Evolutionary conservation across 495 filamentous ascomycete species (phyloP), one percentile per base, ranked within the genome.

Genomic region (Lophium mytilinum): DNA sequence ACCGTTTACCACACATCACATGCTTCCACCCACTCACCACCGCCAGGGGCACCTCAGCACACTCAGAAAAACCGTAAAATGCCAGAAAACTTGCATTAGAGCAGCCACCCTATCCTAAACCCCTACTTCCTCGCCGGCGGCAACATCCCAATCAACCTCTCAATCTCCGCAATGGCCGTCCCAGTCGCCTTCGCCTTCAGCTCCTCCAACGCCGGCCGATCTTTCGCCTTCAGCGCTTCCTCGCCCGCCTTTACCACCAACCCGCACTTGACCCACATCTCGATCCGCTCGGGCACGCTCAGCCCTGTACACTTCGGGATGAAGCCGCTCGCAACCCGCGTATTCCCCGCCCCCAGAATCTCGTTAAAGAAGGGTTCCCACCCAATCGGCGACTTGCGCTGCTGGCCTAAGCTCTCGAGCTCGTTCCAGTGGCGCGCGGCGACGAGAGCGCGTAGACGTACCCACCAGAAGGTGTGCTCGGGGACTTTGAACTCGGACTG

Each of bases 361-460:
- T 91, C 88, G 69, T 91, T 93, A 77, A 86, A 96, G 72, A 94
- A 98, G 8, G 94, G 89, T 84, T 93, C 90, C 94, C 94, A 98
- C 41, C 91, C 93, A 67, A 98, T 96, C n/a, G 93, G 87, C 46
- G 84, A 88, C 66, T 91, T 94, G 67, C 76, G 80, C 37, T 54
- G 75, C 45, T 80, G 82, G 45, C 79, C 82, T 59, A 88, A 79
- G 58, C 96, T 90, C 71, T 97, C 91, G 55, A 98, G 75, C 67
- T 96, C 94, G 39, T 79, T 81, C 90, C 90, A 97, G 67, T 95
- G 86, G 39, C 93, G 82, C 68, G 86, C 88, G 12, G 86, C 85
- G 5, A 97, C 90, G 47, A 97, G 75, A 4, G 90, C 93, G 62
- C 94, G 83, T 42, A 98, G 78, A 57, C 89, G 84, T 48, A 94